These are phyloP conservation scores for Geosiphon pyriformis DNA, from an alignment of 192 early-diverging fungal species.

Conservation along the genomic window DNA sequence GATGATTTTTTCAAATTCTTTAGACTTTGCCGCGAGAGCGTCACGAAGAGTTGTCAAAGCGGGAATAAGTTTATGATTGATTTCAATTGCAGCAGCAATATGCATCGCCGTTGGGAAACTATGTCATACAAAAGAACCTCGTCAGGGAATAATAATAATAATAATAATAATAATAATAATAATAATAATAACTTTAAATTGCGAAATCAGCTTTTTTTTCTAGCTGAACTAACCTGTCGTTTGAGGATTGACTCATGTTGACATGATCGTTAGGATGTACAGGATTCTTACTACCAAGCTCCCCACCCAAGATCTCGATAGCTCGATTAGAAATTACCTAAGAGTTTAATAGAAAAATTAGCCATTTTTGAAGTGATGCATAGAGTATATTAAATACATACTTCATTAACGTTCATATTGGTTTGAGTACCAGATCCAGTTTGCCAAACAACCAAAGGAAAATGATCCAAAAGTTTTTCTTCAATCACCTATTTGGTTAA, in stretches of 20 bases:
- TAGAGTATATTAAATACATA: constrained; percentile 9
- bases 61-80: constrained; percentile 81
- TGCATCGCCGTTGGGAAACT: constrained; percentile 99
- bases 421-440: constrained; percentile 98
- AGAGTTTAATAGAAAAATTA: background rate
- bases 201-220: no score
- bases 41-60: constrained; percentile 75
- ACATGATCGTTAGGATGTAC: constrained; percentile 99
- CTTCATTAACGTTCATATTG: constrained; percentile 96
- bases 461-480: constrained; percentile 90
- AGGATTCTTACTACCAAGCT: constrained; percentile 87
- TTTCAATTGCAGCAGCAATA: constrained; percentile 86
- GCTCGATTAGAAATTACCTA: constrained; percentile 98
- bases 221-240: constrained; percentile 69
- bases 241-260: constrained; percentile 97
- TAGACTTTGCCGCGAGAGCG: constrained; percentile 69
- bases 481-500: constrained; percentile 67
- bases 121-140: background rate
- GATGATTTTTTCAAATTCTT: constrained; percentile 88
- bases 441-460: constrained; percentile 98
- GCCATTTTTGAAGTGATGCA: background rate
- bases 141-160: background rate
- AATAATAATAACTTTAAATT: no score
- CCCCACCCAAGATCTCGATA: constrained; percentile 87
- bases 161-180: no score